Conservation (phyloP, 768 basidiomycete genomes). For the Leccinum subtestaceum region DNA sequence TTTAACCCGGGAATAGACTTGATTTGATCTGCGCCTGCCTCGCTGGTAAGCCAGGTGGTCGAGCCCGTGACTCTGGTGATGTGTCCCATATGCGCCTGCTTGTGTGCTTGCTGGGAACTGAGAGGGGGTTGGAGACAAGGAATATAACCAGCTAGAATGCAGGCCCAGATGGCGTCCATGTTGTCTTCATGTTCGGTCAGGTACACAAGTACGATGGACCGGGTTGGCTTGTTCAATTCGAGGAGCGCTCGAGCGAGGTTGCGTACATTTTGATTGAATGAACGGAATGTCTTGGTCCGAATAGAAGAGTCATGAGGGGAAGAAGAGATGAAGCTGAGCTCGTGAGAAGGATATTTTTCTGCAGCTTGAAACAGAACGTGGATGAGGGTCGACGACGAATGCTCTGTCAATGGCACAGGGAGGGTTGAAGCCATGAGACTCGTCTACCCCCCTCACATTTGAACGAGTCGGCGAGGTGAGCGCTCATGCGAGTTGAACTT, state of each 20-base stretch:
- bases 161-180: slow-evolving; percentile 20
- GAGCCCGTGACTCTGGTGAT: slow-evolving; percentile 21
- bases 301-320: not conserved
- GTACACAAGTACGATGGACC: slow-evolving; percentile 25
- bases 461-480: too few relatives aligned
- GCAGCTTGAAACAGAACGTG: too few relatives aligned
- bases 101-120: slow-evolving; percentile 30
- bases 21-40: slow-evolving; percentile 25
- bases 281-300: slow-evolving; percentile 15
- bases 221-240: slow-evolving; percentile 17
- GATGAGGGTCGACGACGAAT: too few relatives aligned
- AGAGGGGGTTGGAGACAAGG: slow-evolving; percentile 30
- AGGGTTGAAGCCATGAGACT: too few relatives aligned
- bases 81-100: slow-evolving; percentile 24
- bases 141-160: slow-evolving; percentile 25
- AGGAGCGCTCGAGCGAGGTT: slow-evolving; percentile 18
- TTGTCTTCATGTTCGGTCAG: slow-evolving; percentile 31
- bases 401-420: too few relatives aligned
- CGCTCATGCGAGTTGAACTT: too few relatives aligned
- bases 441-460: too few relatives aligned
- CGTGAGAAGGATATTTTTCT: not conserved
- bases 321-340: not conserved
- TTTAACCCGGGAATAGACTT: slow-evolving; percentile 19
- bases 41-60: slow-evolving; percentile 23
- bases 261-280: slow-evolving; percentile 18